These are phyloP conservation scores for Tylopilus subfusipes DNA, from an alignment of 768 basidiomycete genomes.

Conservation along the genomic window DNA sequence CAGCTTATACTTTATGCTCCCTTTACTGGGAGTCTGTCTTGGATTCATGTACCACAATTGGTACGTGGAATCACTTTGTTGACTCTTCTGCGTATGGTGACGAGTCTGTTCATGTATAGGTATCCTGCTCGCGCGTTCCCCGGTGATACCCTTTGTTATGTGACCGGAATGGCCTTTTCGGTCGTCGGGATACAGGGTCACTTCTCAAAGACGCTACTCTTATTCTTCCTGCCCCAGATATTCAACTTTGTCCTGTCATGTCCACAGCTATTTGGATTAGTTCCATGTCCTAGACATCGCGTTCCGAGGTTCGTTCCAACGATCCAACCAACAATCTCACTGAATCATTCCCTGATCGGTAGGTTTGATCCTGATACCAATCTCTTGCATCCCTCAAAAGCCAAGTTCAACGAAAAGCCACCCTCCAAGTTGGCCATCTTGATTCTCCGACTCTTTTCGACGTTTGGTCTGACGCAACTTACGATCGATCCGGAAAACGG, in stretches of 20 bases:
- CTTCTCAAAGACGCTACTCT: conserved; percentile 91
- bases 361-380: conserved; percentile 77
- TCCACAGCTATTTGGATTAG: conserved; percentile 91
- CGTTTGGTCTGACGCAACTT: conserved; percentile 65
- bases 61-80: conserved; percentile 44
- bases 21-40: conserved; percentile 83
- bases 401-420: conserved; percentile 49
- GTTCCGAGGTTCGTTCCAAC: conserved; percentile 67
- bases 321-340: neutral
- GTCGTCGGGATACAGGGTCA: conserved; percentile 97
- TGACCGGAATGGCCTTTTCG: conserved; percentile 97
- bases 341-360: neutral
- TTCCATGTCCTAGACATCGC: conserved; percentile 92
- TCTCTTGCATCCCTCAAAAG: conserved; percentile 73
- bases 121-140: conserved; percentile 94
- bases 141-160: conserved; percentile 96
- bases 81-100: neutral
- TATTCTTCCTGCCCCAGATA: conserved; percentile 97
- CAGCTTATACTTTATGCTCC: conserved; percentile 96
- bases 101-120: conserved; percentile 44
- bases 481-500: conserved; percentile 52
- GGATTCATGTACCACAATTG: conserved; percentile 97
- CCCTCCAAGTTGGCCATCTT: conserved; percentile 53
- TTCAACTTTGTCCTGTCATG: conserved; percentile 96
- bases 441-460: conserved; percentile 56